Evolutionary conservation across 2,329 filamentous ascomycete genomes (phyloP).

Genomic region (Aspergillus hortae): DNA sequence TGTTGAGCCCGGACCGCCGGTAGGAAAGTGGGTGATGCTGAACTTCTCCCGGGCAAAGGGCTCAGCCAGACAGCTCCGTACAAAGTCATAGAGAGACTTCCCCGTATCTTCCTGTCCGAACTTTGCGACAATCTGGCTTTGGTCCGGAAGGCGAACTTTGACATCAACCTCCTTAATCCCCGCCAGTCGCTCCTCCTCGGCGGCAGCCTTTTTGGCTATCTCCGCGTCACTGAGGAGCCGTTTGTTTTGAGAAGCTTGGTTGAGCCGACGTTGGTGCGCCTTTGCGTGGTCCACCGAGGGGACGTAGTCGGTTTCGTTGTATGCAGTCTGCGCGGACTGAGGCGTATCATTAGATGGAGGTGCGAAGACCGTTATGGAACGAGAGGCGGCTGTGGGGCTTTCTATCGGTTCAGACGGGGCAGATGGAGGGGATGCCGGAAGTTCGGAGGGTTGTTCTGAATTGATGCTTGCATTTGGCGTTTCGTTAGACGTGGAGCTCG

Average conservation of each 20-base stretch:
- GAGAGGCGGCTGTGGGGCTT: conserved; percentile 39
- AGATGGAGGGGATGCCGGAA: conserved; percentile 10
- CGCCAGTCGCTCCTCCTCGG: conserved; percentile 62
- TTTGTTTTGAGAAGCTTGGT: conserved; percentile 71
- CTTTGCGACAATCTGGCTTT: conserved; percentile 70
- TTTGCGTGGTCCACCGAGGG: conserved; percentile 83
- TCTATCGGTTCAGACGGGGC: conserved; percentile 19
- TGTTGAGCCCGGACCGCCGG: conserved; percentile 12
- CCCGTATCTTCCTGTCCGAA: conserved; percentile 68
- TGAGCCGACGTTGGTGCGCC: conserved; percentile 70
- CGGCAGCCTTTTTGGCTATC: conserved; percentile 65
- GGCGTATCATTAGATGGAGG: conserved; percentile 73
- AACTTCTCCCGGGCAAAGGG: conserved; percentile 60
- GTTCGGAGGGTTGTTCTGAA: conserved; percentile 14
- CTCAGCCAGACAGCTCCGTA: conserved; percentile 66
- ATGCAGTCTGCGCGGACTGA: conserved; percentile 63
- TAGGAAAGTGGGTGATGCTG: conserved; percentile 60
- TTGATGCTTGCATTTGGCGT: conserved; percentile 1
- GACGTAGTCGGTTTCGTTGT: conserved; percentile 72
- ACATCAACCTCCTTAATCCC: conserved; percentile 67
- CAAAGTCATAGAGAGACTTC: conserved; percentile 68
- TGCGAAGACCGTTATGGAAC: conserved; percentile 66
- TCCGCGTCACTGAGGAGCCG: conserved; percentile 81
- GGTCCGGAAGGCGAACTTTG: conserved; percentile 84
- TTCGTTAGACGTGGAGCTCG: conserved; percentile 9